phyloP scores from a whole-genome alignment of 331 rosid species.

The Rosa hybrid region DNA sequence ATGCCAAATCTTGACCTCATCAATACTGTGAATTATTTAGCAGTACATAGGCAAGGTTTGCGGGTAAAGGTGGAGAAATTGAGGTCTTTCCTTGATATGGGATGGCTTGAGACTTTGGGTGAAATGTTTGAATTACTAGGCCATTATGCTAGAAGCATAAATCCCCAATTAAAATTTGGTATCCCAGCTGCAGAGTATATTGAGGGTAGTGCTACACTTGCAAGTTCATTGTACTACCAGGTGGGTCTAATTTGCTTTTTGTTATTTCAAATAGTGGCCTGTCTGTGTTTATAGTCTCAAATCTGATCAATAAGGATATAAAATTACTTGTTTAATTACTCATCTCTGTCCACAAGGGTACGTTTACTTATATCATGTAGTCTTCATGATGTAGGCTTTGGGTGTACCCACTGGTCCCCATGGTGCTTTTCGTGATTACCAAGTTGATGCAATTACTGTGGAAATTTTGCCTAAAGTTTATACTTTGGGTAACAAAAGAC shows the following conservation, averaged over 20 bases:
- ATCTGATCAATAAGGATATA: background rate
- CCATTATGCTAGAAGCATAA: conserved; percentile 52
- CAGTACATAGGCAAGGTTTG: conserved; percentile 84
- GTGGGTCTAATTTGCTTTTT: conserved; percentile 34
- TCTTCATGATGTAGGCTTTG: conserved; percentile 60
- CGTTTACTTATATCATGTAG: conserved; percentile 17
- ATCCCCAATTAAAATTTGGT: conserved; percentile 84
- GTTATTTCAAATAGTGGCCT: background rate
- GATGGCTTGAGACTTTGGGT: conserved; percentile 78
- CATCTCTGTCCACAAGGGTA: background rate
- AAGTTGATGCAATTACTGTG: conserved; percentile 91
- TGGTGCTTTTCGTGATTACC: conserved; percentile 97
- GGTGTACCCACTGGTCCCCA: conserved; percentile 96
- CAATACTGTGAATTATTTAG: conserved; percentile 81
- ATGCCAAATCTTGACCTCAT: conserved; percentile 97
- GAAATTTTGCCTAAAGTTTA: conserved; percentile 73
- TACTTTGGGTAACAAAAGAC: conserved; percentile 54
- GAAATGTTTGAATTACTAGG: conserved; percentile 67
- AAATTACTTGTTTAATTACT: background rate
- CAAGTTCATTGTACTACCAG: conserved; percentile 92
- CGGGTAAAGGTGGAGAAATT: conserved; percentile 68
- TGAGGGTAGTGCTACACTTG: conserved; percentile 90
- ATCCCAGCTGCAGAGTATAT: conserved; percentile 83
- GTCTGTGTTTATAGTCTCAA: conserved; percentile 4
- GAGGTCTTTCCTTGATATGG: conserved; percentile 58